These are phyloP conservation scores for Pseudozyma hubeiensis DNA, from an alignment of 1,284 basidiomycete genomes.

Conservation along the genomic window DNA sequence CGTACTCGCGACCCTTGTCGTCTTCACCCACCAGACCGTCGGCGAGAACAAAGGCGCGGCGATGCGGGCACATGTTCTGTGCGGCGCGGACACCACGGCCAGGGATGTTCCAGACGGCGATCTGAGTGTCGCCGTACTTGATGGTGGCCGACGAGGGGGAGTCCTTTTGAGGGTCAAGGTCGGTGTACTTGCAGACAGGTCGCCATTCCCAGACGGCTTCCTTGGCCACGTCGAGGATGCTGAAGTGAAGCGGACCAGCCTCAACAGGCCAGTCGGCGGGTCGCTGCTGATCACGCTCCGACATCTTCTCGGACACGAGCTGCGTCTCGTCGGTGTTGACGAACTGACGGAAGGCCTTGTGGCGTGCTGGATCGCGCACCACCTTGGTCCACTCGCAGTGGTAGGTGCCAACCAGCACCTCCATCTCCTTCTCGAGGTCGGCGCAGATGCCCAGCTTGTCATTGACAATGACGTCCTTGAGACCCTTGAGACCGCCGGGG, in stretches of 20 bases:
- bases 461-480: constrained; percentile 78
- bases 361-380: constrained; percentile 74
- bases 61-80: constrained; percentile 78
- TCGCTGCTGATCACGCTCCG: constrained; percentile 76
- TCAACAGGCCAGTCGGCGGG: constrained; percentile 79
- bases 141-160: constrained; percentile 74
- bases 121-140: constrained; percentile 78
- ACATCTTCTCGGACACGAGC: constrained; percentile 74
- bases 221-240: constrained; percentile 70
- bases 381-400: constrained; percentile 80
- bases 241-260: constrained; percentile 72
- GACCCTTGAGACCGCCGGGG: constrained; percentile 77
- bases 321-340: constrained; percentile 76
- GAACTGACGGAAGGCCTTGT: constrained; percentile 77
- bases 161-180: constrained; percentile 73
- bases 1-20: constrained; percentile 53
- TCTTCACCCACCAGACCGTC: constrained; percentile 73
- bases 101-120: constrained; percentile 77
- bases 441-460: constrained; percentile 81
- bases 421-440: constrained; percentile 80
- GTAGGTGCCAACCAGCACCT: constrained; percentile 76
- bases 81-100: constrained; percentile 76
- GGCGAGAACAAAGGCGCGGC: constrained; percentile 79
- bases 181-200: constrained; percentile 72
- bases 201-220: constrained; percentile 76